A percentile compares a stretch with the other conserved stretches of the same genome.
These are phyloP conservation scores for Suillus variegatus DNA, from an alignment of 768 basidiomycete species.

Conservation along the genomic window DNA sequence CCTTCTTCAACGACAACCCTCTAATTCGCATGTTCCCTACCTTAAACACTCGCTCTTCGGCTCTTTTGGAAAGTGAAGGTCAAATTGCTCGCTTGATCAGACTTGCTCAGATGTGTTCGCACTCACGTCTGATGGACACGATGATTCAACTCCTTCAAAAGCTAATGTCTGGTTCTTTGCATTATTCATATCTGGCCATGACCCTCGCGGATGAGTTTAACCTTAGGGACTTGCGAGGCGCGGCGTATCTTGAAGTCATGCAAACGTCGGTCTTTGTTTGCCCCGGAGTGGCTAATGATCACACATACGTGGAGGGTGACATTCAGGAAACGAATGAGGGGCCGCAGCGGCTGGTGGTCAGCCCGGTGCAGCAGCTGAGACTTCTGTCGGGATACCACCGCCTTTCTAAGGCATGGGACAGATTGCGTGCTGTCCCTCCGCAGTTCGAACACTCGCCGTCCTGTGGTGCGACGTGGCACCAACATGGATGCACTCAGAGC, in stretches of 20 bases:
- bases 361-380: constrained; percentile 59
- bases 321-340: constrained; percentile 35
- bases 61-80: constrained; percentile 40
- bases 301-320: constrained; percentile 31
- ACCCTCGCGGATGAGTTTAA: constrained; percentile 70
- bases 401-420: constrained; percentile 67
- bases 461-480: constrained; percentile 72
- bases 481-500: constrained; percentile 68
- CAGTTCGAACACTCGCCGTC: constrained; percentile 64
- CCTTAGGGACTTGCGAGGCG: constrained; percentile 58
- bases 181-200: constrained; percentile 75
- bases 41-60: constrained; percentile 32
- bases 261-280: constrained; percentile 48
- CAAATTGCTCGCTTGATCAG: constrained; percentile 62
- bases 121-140: constrained; percentile 58
- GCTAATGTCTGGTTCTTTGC: constrained; percentile 61
- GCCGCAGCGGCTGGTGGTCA: constrained; percentile 53
- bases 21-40: constrained; percentile 24
- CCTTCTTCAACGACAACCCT: constrained; percentile 47
- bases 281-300: constrained; percentile 13
- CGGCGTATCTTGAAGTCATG: constrained; percentile 76
- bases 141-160: constrained; percentile 60
- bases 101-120: constrained; percentile 68
- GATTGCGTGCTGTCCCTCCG: constrained; percentile 54
- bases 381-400: constrained; percentile 71